These are phyloP conservation scores for Aotearoamyces nothofagi DNA, from an alignment of 2,329 filamentous ascomycete species.

Conservation along the genomic window DNA sequence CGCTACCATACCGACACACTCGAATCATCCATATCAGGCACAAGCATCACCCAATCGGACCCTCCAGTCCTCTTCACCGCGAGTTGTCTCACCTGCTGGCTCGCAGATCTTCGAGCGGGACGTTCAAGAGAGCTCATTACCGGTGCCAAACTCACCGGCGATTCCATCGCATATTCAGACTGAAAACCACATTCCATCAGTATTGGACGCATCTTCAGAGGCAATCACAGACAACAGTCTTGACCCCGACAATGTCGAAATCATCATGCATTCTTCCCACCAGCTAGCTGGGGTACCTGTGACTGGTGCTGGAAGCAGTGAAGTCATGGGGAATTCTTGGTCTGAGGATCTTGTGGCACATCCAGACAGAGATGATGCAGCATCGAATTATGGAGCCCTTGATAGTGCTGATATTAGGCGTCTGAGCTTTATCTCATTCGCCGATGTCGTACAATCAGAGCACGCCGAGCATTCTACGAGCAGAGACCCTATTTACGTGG, in stretches of 20 bases:
- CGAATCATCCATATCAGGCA: conserved; percentile 25
- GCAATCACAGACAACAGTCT: conserved; percentile 80
- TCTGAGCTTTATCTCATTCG: conserved; percentile 91
- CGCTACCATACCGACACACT: conserved; percentile 25
- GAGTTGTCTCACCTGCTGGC: conserved; percentile 61
- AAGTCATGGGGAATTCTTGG: conserved; percentile 18
- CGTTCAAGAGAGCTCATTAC: conserved; percentile 63
- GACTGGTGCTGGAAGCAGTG: conserved; percentile 28
- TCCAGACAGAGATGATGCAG: conserved; percentile 41
- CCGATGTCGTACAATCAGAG: conserved; percentile 82
- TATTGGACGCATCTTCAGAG: conserved; percentile 78
- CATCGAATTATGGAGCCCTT: conserved; percentile 62
- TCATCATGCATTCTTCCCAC: conserved; percentile 74
- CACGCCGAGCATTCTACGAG: conserved; percentile 48
- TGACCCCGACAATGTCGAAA: conserved; percentile 81
- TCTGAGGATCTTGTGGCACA: conserved; percentile 33
- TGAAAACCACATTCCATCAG: conserved; percentile 85
- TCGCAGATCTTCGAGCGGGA: conserved; percentile 87
- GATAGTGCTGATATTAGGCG: conserved; percentile 68
- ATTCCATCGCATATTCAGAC: conserved; percentile 89
- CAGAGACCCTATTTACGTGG: conserved; percentile 55
- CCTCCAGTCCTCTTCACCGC: conserved; percentile 53
- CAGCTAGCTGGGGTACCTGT: conserved; percentile 62
- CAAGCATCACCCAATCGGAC: conserved; percentile 52
- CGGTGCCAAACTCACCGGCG: conserved; percentile 63